Conservation (phyloP, 2,329 filamentous ascomycete species). For the Cyphellophora attinorum region DNA sequence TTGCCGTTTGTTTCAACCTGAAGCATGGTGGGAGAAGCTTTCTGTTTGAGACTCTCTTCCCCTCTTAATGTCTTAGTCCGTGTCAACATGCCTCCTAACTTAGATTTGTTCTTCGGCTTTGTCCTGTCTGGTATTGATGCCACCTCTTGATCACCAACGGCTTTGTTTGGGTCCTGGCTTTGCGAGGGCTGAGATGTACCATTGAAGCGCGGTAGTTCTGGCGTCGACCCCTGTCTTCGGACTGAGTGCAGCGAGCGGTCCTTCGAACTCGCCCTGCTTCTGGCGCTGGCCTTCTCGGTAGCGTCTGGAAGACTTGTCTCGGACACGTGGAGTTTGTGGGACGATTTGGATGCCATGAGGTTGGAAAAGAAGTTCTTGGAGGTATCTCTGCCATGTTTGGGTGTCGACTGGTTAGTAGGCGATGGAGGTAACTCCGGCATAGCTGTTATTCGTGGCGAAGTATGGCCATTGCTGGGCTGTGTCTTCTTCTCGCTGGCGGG, state of each 20-base stretch:
- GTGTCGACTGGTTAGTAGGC: constrained; percentile 23
- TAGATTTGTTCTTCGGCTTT: constrained; percentile 34
- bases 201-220: constrained; percentile 26
- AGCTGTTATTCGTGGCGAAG: constrained; percentile 34
- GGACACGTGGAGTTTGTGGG: constrained; percentile 30
- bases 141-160: too few relatives aligned
- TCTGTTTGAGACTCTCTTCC: constrained; percentile 24
- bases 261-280: constrained; percentile 33
- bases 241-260: constrained; percentile 29
- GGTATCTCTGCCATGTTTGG: constrained; percentile 32
- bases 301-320: constrained; percentile 27
- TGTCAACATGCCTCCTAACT: constrained; percentile 34
- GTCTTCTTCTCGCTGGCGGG: constrained; percentile 6
- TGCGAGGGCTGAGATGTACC: too few relatives aligned
- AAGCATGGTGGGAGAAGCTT: constrained; percentile 8
- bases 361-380: constrained; percentile 38
- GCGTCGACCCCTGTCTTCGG: constrained; percentile 31
- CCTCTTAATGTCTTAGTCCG: constrained; percentile 35
- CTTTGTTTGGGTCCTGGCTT: too few relatives aligned
- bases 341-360: constrained; percentile 36
- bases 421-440: constrained; percentile 36
- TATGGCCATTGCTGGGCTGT: constrained; percentile 15
- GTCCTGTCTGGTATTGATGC: too few relatives aligned
- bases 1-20: constrained; percentile 14
- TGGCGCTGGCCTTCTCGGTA: constrained; percentile 13